These are phyloP conservation scores for Phellopilus nigrolimitatus DNA, from an alignment of 1,284 basidiomycete species.

Conservation along the genomic window DNA sequence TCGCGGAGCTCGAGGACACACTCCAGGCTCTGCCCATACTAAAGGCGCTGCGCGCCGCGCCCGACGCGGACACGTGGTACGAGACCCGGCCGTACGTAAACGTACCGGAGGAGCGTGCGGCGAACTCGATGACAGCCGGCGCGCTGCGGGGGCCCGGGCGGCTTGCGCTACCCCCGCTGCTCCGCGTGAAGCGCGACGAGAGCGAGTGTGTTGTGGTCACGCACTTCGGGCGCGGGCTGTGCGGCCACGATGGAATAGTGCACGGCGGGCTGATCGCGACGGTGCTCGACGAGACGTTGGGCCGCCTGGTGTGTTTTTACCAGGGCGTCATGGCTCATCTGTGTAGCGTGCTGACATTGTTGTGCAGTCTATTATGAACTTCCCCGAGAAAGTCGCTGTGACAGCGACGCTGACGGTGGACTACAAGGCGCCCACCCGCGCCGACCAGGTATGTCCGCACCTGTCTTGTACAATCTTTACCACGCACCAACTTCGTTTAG, in stretches of 20 bases:
- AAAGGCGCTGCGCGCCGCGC: conserved; percentile 40
- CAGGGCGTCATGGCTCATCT: conserved; percentile 10
- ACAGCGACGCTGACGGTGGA: conserved; percentile 78
- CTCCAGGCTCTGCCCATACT: conserved; percentile 67
- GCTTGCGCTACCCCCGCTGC: conserved; percentile 72
- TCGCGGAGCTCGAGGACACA: conserved; percentile 57
- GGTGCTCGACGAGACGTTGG: conserved; percentile 83
- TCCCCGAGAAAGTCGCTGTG: conserved; percentile 90
- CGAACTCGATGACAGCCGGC: conserved; percentile 82
- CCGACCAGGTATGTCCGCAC: conserved; percentile 61
- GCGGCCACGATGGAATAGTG: conserved; percentile 90
- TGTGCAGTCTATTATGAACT: conserved; percentile 69
- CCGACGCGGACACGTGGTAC: conserved; percentile 60
- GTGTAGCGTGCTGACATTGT: not conserved
- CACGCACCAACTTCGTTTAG: conserved; percentile 32
- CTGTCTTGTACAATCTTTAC: conserved; percentile 20
- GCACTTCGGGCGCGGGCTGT: conserved; percentile 83
- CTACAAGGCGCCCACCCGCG: conserved; percentile 77
- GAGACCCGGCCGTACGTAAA: conserved; percentile 73
- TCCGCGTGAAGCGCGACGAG: conserved; percentile 74
- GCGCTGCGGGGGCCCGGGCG: conserved; percentile 82
- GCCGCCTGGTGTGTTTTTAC: conserved; percentile 62
- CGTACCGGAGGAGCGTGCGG: conserved; percentile 63
- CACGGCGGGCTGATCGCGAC: conserved; percentile 93
- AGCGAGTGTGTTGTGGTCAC: conserved; percentile 64